Evolutionary conservation across 129 eudicot species (phyloP), one percentile per base, ranked within the genome.

Genomic region (Artemisia argyi): DNA sequence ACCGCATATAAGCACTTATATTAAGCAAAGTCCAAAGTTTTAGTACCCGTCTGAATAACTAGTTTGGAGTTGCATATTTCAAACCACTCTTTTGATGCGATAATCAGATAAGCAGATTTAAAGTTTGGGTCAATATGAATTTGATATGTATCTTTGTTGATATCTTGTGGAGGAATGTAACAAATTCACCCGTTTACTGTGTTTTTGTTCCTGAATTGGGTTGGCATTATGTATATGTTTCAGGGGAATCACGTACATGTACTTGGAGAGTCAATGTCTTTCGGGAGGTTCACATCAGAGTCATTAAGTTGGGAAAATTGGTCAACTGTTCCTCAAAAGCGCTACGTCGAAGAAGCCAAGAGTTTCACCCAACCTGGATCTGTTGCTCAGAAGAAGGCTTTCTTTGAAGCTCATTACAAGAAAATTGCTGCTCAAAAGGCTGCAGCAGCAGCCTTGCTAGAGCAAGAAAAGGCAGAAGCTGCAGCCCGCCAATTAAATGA

Each of bases 381-480:
- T 0, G 98, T 93, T 8, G 96, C 97, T 1, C 85, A 90, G 78
- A 93, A 89, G 85, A 93, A 93, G 59, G 98, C 97, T 48, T 93
- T 85, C 70, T 93, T 93, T 61, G 98, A 93, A 80, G 97, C 98
- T 76, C 96, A 90, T 87, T 93, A 87, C 85, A 90, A 93, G 85
- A 89, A 78, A 78, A 73, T 92, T 47, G 98, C 98, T 1, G 98
- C 98, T 53, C 81, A 78, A 57, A 92, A 87, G 69, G 96, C 74
- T 30, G 79, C 79, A 3, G 80, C 75, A 7, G 80, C 81, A 11
- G 97, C 93, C 5, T 72, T 83, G 73, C 89, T 89, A 50, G 97
- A 88, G 76, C 88, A 91, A 80, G 82, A 78, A 63, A 78, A 65
- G 50, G 83, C 60, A 17, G 55, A 68, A 39, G 46, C 46, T 0